Base-by-base conservation (phyloP, 148 eudicot species). In the Dysphania ambrosioides region DNA sequence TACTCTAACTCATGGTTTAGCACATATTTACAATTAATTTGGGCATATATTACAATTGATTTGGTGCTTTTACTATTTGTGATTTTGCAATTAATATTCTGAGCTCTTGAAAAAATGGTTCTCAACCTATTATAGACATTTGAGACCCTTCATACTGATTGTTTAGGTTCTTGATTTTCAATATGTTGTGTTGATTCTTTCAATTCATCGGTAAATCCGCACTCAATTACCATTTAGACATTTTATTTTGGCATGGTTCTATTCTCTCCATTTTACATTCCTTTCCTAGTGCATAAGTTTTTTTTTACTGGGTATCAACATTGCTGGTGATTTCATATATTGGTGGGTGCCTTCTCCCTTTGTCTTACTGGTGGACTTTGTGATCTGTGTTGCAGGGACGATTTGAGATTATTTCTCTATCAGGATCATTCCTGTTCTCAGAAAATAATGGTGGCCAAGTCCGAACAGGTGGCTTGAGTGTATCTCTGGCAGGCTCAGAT, bases 401-500 rank as follows among this genome's bases (percentile, higher is more conserved):
- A 44, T 96, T 79, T 66, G 94, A 96, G 82, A 92, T 96, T 5
- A 92, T 96, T 53, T 92, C 99, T 51, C 76, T 96, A 67, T 84
- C 97, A 27, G 99, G 99, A 66, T 92, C 99, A 35, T 90, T 80
- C 77, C 59, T 82, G 70, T 73, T 83, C 66, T 83, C 97, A 67
- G 97, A 92, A 66, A 87, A 76, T 71, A 80, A 75, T 77, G 91
- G 87, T 56, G 85, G 77, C 80, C 84, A 75, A 66, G 83, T 86
- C 75, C 82, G 88, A 77, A 69, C 85, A 35, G 94, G 93, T 72
- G 89, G 91, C 70, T 82, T 93, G 80, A 87, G 91, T 74, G 86
- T 91, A 23, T 89, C 97, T 36, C 79, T 93, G 75, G 97, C 98
- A 21, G 91, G 95, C 4, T 75, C 95, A 58, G 98, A 93, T 85